Evolutionary conservation across 2,329 filamentous ascomycete genomes (phyloP).

Genomic region (Colletotrichum sp.): DNA sequence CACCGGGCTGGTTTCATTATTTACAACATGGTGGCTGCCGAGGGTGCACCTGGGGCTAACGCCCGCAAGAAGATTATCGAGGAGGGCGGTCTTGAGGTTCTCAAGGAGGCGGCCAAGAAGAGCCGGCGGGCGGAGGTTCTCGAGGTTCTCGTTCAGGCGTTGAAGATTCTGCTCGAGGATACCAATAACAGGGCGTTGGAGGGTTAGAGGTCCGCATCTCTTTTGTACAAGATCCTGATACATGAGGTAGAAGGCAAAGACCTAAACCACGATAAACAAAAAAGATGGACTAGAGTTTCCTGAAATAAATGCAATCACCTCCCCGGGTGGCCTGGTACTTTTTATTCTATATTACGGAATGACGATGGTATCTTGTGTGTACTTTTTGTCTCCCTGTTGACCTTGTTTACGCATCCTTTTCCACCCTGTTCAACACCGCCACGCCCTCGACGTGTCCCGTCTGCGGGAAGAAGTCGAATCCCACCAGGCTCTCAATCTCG

Average conservation of each 20-base stretch:
- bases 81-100: slow-evolving; percentile 67
- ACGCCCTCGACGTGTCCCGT: slow-evolving; percentile 74
- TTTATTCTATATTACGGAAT: neutral
- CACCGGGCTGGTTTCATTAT: slow-evolving; percentile 79
- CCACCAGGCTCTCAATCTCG: slow-evolving; percentile 86
- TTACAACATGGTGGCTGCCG: slow-evolving; percentile 72
- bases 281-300: neutral
- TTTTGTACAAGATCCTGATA: neutral
- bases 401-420: slow-evolving; percentile 26
- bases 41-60: slow-evolving; percentile 67
- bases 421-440: slow-evolving; percentile 65
- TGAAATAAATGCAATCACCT: neutral
- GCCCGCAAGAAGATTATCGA: slow-evolving; percentile 66
- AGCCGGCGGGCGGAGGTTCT: slow-evolving; percentile 73
- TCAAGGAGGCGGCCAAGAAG: slow-evolving; percentile 74
- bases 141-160: slow-evolving; percentile 71
- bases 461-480: slow-evolving; percentile 98
- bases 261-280: neutral
- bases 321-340: neutral
- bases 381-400: neutral
- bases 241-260: slow-evolving; percentile 7
- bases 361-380: slow-evolving; percentile 10
- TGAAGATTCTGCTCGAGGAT: slow-evolving; percentile 69
- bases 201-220: neutral
- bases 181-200: slow-evolving; percentile 4